These are phyloP conservation scores for Colletotrichum cordylinicola DNA, from an alignment of 2,329 filamentous ascomycete species.

Conservation along the genomic window DNA sequence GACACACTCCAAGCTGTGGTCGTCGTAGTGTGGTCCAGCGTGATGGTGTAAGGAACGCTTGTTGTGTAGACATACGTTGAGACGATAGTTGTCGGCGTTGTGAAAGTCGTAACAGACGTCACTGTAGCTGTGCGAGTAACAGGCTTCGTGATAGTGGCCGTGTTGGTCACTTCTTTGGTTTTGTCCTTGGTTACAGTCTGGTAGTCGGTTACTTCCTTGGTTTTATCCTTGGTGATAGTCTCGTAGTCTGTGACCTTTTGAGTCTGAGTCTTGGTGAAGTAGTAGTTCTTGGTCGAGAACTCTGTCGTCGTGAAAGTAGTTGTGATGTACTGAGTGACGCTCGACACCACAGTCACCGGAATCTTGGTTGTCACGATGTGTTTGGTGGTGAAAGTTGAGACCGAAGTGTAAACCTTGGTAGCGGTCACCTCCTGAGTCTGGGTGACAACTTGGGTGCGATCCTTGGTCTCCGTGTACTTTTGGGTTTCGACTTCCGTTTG, in stretches of 20 bases:
- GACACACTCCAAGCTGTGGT: slow-evolving; percentile 10
- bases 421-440: slow-evolving; percentile 12
- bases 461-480: slow-evolving; percentile 10
- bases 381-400: slow-evolving; percentile 15
- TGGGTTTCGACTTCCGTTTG: slow-evolving; percentile 13
- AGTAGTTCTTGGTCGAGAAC: slow-evolving; percentile 6
- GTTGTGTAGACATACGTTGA: slow-evolving; percentile 21
- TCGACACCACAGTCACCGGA: slow-evolving; percentile 18
- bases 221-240: neutral
- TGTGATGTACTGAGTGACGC: slow-evolving; percentile 11
- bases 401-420: slow-evolving; percentile 6
- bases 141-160: neutral
- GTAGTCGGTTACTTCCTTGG: neutral
- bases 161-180: neutral
- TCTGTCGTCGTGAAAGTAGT: slow-evolving; percentile 14
- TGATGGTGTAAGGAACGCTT: slow-evolving; percentile 18
- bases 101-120: slow-evolving; percentile 1
- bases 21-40: slow-evolving; percentile 10
- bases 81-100: slow-evolving; percentile 8
- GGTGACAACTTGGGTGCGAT: slow-evolving; percentile 6
- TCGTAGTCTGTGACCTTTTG: slow-evolving; percentile 2
- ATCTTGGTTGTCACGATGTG: slow-evolving; percentile 4
- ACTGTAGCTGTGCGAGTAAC: slow-evolving; percentile 16
- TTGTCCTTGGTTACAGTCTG: neutral
- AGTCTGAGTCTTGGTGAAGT: slow-evolving; percentile 13